These are phyloP conservation scores for Colletotrichum trifolii DNA, from an alignment of 2,329 filamentous ascomycete species.

Conservation along the genomic window DNA sequence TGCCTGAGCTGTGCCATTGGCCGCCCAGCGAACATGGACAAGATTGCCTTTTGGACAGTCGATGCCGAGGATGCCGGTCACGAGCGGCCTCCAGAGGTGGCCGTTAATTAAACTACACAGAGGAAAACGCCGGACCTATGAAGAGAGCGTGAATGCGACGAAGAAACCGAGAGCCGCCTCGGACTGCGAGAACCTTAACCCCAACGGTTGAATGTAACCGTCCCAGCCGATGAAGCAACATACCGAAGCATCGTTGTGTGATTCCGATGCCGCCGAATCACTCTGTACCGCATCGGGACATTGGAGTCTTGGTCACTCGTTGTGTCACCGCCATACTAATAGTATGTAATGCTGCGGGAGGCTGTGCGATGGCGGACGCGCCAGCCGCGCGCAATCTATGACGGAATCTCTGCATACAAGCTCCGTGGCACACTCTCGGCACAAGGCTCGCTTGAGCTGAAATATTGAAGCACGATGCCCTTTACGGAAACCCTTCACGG, in stretches of 20 bases:
- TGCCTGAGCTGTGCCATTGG: constrained; percentile 12
- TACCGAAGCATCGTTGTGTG: constrained; percentile 18
- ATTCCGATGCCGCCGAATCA: neutral
- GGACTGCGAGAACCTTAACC: no score
- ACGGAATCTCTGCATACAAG: constrained; percentile 25
- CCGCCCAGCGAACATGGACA: constrained; percentile 9
- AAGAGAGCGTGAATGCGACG: no score
- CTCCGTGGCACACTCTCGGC: neutral
- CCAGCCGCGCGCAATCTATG: constrained; percentile 23
- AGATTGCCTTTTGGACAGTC: constrained; percentile 6
- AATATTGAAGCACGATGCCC: constrained; percentile 27
- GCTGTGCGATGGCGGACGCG: constrained; percentile 19
- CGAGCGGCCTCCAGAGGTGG: no score
- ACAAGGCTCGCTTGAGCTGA: constrained; percentile 4
- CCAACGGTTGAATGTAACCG: constrained; percentile 18
- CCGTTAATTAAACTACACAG: no score
- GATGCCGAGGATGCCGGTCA: constrained; percentile 24
- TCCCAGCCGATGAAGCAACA: constrained; percentile 29
- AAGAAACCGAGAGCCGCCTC: no score
- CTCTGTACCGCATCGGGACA: no score
- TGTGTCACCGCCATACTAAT: no score
- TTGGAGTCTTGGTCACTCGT: no score
- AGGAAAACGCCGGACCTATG: no score
- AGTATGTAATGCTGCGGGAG: neutral
- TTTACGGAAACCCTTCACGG: constrained; percentile 22